A percentile compares a stretch with the other conserved stretches of the same genome.
These are phyloP conservation scores for Naganishia sp. DNA, from an alignment of 1,284 basidiomycete genomes.

Conservation along the genomic window DNA sequence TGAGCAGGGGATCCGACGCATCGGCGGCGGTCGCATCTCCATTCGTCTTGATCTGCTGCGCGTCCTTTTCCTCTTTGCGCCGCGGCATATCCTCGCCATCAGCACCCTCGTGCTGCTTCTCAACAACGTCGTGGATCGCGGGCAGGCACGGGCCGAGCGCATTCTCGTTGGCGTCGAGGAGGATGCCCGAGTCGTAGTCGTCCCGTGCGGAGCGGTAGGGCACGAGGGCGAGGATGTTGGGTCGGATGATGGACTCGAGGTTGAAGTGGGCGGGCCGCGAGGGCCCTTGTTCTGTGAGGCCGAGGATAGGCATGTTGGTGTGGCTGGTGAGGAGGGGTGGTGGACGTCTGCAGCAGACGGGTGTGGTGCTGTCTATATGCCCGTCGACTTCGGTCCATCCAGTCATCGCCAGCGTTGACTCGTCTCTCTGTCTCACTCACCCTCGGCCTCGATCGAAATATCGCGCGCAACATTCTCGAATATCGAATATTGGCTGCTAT, in stretches of 20 bases:
- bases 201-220: constrained; percentile 97
- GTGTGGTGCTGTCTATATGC: neutral
- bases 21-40: constrained; percentile 17
- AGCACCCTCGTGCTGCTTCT: neutral
- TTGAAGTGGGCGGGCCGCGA: constrained; percentile 72
- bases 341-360: neutral
- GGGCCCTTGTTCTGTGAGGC: constrained; percentile 53
- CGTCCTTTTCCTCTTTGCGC: constrained; percentile 21
- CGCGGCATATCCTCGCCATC: constrained; percentile 21
- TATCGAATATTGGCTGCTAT: neutral
- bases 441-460: neutral
- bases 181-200: constrained; percentile 87
- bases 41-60: neutral
- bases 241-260: constrained; percentile 79
- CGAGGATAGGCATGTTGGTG: constrained; percentile 53
- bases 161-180: constrained; percentile 99
- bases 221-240: constrained; percentile 87
- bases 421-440: neutral
- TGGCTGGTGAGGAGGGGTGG: neutral
- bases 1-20: constrained; percentile 39
- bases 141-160: constrained; percentile 84
- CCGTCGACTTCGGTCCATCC: neutral
- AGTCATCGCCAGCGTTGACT: neutral
- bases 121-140: constrained; percentile 15
- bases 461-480: neutral